phyloP scores from a whole-genome alignment of 108 stramenopile species.

The Conticribra weissflogii region DNA sequence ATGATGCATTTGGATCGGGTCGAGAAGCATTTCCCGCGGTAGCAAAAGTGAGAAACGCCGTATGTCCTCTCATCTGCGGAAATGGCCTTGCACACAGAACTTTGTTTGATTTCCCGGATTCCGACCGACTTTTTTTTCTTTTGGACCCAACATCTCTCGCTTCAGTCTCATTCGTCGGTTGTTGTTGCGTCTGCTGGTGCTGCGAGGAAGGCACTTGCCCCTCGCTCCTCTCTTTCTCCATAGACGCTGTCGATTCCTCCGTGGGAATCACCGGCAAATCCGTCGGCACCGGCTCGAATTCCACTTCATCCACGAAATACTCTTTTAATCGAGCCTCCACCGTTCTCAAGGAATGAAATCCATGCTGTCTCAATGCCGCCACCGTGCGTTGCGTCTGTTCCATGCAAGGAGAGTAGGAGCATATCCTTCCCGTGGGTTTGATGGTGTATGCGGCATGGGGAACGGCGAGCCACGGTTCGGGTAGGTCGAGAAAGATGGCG shows the following conservation, averaged over 20 bases:
- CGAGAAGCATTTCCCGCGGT: constrained; percentile 65
- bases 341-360: constrained; percentile 85
- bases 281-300: constrained; percentile 56
- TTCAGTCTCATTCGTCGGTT: constrained; percentile 14
- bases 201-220: constrained; percentile 26
- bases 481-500: constrained; percentile 93
- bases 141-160: too few relatives aligned
- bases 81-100: constrained; percentile 78
- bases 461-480: constrained; percentile 94
- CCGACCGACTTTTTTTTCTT: constrained; percentile 19
- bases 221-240: constrained; percentile 28
- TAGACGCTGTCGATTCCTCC: constrained; percentile 24
- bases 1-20: constrained; percentile 45
- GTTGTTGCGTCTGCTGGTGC: constrained; percentile 20
- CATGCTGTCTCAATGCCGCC: constrained; percentile 59
- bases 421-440: constrained; percentile 73
- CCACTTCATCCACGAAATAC: constrained; percentile 80
- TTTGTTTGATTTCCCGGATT: constrained; percentile 10
- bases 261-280: constrained; percentile 49
- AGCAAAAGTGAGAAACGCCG: constrained; percentile 96
- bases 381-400: constrained; percentile 90
- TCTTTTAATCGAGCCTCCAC: constrained; percentile 86
- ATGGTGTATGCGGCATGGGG: constrained; percentile 80
- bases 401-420: constrained; percentile 94
- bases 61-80: constrained; percentile 92